Evolutionary conservation across 768 basidiomycete genomes (phyloP).

Genomic region (Chiua virens): DNA sequence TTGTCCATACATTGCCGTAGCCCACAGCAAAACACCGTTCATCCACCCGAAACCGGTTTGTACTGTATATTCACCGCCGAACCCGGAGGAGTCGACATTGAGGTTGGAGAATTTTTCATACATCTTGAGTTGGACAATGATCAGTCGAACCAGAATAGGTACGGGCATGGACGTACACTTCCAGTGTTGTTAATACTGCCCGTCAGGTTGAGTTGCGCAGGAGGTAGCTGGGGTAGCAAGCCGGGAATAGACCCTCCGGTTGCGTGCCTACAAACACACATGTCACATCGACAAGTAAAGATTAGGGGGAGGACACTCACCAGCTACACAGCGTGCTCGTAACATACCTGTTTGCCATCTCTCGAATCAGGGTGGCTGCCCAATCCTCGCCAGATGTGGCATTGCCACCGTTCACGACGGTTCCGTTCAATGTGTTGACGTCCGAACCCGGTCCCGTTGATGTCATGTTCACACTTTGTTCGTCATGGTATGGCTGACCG

Average conservation of each 20-base stretch:
- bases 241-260: constrained; percentile 84
- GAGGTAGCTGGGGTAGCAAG: constrained; percentile 69
- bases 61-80: constrained; percentile 86
- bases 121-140: constrained; percentile 50
- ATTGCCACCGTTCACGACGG: constrained; percentile 70
- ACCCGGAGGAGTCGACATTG: constrained; percentile 76
- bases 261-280: constrained; percentile 54
- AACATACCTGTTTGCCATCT: constrained; percentile 85
- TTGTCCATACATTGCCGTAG: constrained; percentile 64
- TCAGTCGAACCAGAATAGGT: background rate
- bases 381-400: constrained; percentile 61
- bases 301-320: constrained; percentile 38
- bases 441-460: constrained; percentile 56
- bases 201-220: constrained; percentile 68
- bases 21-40: constrained; percentile 78
- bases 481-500: constrained; percentile 53
- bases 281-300: background rate
- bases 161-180: constrained; percentile 51
- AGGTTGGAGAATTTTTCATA: constrained; percentile 83
- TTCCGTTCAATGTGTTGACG: constrained; percentile 52
- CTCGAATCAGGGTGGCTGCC: constrained; percentile 58
- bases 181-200: constrained; percentile 66
- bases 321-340: constrained; percentile 86
- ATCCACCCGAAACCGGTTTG: constrained; percentile 91
- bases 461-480: constrained; percentile 45